Percentiles rank a stretch among this genome's conserved stretches.
These are phyloP conservation scores for Aureobasidium uvarum DNA, from an alignment of 2,329 filamentous ascomycete species.

Conservation along the genomic window DNA sequence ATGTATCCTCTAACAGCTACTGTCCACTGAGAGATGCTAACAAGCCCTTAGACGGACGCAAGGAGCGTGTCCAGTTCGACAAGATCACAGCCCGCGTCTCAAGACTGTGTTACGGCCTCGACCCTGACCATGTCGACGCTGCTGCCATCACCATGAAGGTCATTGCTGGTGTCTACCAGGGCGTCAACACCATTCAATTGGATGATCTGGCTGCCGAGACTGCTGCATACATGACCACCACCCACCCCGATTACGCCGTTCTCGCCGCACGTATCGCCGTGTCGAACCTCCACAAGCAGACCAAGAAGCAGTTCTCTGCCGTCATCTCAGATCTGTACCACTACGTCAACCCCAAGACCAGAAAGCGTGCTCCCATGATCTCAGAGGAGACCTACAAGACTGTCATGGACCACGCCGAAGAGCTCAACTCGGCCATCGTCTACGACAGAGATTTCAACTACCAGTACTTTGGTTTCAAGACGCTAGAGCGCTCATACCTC, in stretches of 20 bases:
- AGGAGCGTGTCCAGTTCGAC: constrained; percentile 99
- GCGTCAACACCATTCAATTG: constrained; percentile 92
- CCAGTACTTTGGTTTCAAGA: constrained; percentile 99
- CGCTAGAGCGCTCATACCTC: constrained; percentile 93
- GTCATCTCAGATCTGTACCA: constrained; percentile 91
- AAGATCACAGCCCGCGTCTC: constrained; percentile 99
- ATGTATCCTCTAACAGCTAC: constrained; percentile 32
- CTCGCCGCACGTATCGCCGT: constrained; percentile 97
- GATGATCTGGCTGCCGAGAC: constrained; percentile 98
- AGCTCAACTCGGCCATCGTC: constrained; percentile 97
- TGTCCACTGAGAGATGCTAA: constrained; percentile 29
- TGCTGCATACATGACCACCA: constrained; percentile 99
- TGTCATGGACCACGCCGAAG: constrained; percentile 93
- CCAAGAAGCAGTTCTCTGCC: constrained; percentile 99
- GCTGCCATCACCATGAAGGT: constrained; percentile 99
- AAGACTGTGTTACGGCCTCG: constrained; percentile 93
- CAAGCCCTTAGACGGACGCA: constrained; percentile 76
- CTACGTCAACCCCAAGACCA: constrained; percentile 95
- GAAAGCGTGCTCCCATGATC: constrained; percentile 85
- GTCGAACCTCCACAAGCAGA: constrained; percentile 99
- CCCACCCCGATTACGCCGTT: constrained; percentile 97
- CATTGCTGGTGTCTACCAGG: constrained; percentile 98
- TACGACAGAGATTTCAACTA: constrained; percentile 99
- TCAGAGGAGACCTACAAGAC: constrained; percentile 85
- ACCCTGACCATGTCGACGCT: constrained; percentile 92